phyloP scores from a whole-genome alignment of 2,329 filamentous ascomycete genomes.

The Ophiostoma perfectum region DNA sequence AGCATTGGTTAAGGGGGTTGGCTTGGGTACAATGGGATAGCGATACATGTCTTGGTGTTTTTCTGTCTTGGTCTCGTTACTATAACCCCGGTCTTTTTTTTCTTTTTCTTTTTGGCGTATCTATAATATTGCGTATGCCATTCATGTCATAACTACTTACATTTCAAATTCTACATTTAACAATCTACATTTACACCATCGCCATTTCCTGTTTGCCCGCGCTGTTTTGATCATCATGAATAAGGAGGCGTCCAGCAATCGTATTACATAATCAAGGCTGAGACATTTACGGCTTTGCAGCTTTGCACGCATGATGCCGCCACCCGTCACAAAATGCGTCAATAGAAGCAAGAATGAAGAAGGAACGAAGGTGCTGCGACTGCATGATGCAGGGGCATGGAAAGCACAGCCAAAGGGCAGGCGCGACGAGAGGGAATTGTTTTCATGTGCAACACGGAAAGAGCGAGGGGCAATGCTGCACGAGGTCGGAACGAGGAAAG shows the following conservation, averaged over 20 bases:
- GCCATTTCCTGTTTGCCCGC: no score
- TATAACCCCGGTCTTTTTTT: slow-evolving; percentile 5
- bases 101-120: neutral
- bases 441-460: no score
- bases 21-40: neutral
- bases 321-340: no score
- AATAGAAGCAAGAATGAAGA: neutral
- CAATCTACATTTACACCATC: no score
- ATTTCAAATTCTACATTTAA: no score
- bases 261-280: no score
- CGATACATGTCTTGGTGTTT: neutral
- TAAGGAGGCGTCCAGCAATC: no score
- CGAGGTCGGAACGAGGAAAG: neutral
- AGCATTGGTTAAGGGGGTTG: neutral
- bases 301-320: no score
- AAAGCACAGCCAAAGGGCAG: neutral
- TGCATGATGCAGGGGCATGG: neutral
- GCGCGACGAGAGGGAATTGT: neutral
- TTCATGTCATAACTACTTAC: no score
- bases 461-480: neutral
- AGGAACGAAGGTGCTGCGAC: neutral
- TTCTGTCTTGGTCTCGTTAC: neutral
- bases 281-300: no score
- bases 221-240: no score
- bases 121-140: neutral